Evolutionary conservation across 768 basidiomycete species (phyloP).

Genomic region (button mushroom (Agaricus bisporus)): DNA sequence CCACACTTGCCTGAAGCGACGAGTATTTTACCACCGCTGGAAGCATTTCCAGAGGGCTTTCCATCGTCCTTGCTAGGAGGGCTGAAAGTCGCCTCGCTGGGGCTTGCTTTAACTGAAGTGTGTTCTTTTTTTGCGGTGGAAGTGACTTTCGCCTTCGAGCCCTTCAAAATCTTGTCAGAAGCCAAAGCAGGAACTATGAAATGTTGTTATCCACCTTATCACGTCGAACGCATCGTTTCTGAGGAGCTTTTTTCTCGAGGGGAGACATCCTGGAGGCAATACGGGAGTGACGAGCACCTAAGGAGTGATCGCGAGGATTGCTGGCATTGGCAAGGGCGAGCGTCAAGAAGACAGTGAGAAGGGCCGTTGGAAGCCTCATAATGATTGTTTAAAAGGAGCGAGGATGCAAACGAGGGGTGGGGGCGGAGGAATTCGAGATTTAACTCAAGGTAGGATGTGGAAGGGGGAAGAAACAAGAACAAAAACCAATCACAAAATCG

Average conservation of each 20-base stretch:
- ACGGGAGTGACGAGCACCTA: slow-evolving; percentile 29
- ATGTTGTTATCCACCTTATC: slow-evolving; percentile 11
- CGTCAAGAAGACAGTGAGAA: slow-evolving; percentile 32
- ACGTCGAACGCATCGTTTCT: slow-evolving; percentile 21
- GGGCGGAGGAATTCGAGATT: slow-evolving; percentile 2
- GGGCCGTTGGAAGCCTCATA: slow-evolving; percentile 40
- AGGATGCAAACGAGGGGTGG: slow-evolving; percentile 12
- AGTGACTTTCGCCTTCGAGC: neutral
- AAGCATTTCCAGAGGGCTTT: slow-evolving; percentile 1
- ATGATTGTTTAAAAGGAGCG: slow-evolving; percentile 15
- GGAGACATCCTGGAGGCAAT: neutral
- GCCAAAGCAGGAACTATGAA: neutral
- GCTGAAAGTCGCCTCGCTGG: slow-evolving; percentile 8
- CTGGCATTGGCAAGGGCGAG: slow-evolving; percentile 26
- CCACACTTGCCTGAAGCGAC: slow-evolving; percentile 10
- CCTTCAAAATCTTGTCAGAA: neutral
- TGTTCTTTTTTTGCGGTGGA: slow-evolving; percentile 7
- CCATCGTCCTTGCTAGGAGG: neutral
- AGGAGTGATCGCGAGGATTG: slow-evolving; percentile 20
- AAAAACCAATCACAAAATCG: slow-evolving; percentile 1
- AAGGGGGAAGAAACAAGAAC: slow-evolving; percentile 10
- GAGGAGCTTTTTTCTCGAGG: slow-evolving; percentile 11
- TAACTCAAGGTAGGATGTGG: neutral
- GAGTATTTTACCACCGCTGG: slow-evolving; percentile 7
- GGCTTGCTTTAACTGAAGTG: slow-evolving; percentile 6